Percentiles rank a stretch among this genome's conserved stretches.
These are phyloP conservation scores for Colletotrichum scovillei DNA, from an alignment of 2,329 filamentous ascomycete species.

Conservation along the genomic window DNA sequence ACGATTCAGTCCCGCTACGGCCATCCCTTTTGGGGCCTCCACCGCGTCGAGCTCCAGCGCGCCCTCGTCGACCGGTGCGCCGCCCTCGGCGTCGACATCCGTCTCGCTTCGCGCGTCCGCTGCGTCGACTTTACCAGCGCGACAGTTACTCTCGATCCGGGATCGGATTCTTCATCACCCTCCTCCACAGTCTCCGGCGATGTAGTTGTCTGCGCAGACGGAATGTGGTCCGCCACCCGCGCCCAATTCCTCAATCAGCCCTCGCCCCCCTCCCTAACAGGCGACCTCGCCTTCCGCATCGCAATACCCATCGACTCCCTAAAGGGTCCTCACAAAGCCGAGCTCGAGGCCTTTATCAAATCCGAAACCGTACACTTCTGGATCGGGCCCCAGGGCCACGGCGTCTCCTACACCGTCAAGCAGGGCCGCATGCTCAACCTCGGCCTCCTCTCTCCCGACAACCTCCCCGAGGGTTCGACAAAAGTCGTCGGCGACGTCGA, in stretches of 20 bases:
- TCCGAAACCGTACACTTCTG: constrained; percentile 64
- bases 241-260: constrained; percentile 55
- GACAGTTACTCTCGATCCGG: constrained; percentile 44
- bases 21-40: constrained; percentile 58
- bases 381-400: constrained; percentile 63
- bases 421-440: constrained; percentile 58
- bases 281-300: constrained; percentile 67
- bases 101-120: constrained; percentile 22
- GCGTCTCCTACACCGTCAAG: constrained; percentile 58
- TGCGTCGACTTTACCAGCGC: constrained; percentile 27
- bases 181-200: constrained; percentile 47
- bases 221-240: constrained; percentile 56
- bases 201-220: constrained; percentile 60
- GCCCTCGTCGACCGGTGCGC: constrained; percentile 53
- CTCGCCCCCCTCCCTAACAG: constrained; percentile 61
- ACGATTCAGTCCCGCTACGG: constrained; percentile 28
- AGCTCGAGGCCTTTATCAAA: constrained; percentile 55
- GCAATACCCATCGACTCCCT: constrained; percentile 60
- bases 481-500: constrained; percentile 44
- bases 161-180: constrained; percentile 15
- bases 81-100: constrained; percentile 49
- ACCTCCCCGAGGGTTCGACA: constrained; percentile 31
- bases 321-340: constrained; percentile 49
- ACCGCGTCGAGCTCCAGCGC: constrained; percentile 60
- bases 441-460: constrained; percentile 39